Conservation (phyloP, 108 stramenopile genomes). For the Schizochytrium sp. region DNA sequence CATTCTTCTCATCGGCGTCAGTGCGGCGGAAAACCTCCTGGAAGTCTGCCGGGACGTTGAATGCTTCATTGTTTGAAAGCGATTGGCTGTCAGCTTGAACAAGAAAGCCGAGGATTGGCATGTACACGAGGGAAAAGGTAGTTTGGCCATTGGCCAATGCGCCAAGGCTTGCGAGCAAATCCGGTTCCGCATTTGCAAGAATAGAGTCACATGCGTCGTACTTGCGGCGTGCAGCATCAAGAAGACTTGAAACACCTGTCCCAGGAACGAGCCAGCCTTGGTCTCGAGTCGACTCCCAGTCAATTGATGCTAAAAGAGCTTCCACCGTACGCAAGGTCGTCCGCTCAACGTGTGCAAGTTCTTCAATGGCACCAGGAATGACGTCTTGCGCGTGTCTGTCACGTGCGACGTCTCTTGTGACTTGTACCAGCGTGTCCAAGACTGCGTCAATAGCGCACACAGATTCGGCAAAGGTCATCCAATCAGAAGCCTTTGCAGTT, state of each 20-base stretch:
- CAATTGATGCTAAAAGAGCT: background rate
- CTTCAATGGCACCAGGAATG: background rate
- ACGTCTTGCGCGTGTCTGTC: background rate
- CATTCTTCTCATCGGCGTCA: background rate
- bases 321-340: background rate
- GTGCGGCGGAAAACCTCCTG: background rate
- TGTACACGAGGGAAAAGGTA: background rate
- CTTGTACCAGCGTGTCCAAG: background rate
- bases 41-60: background rate
- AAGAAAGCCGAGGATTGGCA: background rate
- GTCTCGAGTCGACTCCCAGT: background rate
- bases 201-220: background rate
- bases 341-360: background rate
- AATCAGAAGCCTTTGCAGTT: background rate
- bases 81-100: background rate
- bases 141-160: background rate
- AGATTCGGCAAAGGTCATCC: constrained; percentile 10
- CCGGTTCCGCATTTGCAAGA: background rate
- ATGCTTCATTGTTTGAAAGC: no score
- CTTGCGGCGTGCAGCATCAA: background rate
- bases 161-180: background rate
- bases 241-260: background rate
- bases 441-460: background rate
- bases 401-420: background rate
- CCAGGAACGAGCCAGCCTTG: background rate